phyloP scores from a whole-genome alignment of 2,329 filamentous ascomycete genomes.

The Verticillium nonalfalfae region DNA sequence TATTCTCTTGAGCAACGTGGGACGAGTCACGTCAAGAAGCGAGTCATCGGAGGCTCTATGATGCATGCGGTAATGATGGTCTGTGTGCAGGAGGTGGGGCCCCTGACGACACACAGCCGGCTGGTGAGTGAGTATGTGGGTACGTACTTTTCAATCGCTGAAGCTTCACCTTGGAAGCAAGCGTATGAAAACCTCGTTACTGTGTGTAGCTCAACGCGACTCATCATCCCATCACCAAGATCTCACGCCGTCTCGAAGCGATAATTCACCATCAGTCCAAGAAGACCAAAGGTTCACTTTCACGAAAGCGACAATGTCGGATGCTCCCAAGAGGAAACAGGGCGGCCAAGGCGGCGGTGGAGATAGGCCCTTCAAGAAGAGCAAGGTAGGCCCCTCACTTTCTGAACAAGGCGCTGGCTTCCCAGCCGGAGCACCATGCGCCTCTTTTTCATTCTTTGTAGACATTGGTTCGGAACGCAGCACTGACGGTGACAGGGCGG shows the following conservation, averaged over 20 bases:
- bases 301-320: slow-evolving; percentile 18
- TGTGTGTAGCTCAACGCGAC: background rate
- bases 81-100: background rate
- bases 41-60: background rate
- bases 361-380: slow-evolving; percentile 27
- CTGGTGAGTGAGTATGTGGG: background rate
- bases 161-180: background rate
- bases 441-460: too few species aligned
- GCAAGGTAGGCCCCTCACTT: slow-evolving; percentile 25
- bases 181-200: background rate
- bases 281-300: too few species aligned
- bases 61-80: background rate
- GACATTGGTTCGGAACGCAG: background rate
- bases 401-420: too few species aligned
- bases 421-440: background rate
- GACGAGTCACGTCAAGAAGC: background rate
- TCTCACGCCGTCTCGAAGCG: background rate
- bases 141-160: background rate
- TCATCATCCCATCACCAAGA: background rate
- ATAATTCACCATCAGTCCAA: too few species aligned
- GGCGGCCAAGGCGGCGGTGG: slow-evolving; percentile 17
- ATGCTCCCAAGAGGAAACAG: slow-evolving; percentile 28
- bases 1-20: background rate
- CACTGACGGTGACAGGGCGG: slow-evolving; percentile 31
- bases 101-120: background rate